Evolutionary conservation across 257 asterid species (phyloP).

Genomic region (Jacaranda copaia): DNA sequence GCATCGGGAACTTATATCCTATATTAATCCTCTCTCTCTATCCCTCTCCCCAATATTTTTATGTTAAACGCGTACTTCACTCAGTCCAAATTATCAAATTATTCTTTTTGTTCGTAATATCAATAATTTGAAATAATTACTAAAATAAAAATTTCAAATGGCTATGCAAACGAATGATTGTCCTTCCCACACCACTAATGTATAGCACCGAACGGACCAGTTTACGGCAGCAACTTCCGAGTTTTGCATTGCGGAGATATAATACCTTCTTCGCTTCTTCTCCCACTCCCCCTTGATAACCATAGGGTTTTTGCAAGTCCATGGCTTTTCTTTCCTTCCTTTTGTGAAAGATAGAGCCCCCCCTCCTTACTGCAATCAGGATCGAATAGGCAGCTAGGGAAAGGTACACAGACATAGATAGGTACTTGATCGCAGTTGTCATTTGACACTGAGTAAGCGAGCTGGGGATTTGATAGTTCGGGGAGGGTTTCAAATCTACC

Average conservation of each 20-base stretch:
- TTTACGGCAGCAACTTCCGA: not conserved
- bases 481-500: not conserved
- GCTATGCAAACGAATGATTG: too few relatives aligned
- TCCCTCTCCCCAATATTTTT: too few relatives aligned
- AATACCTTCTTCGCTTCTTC: not conserved
- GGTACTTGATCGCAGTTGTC: constrained; percentile 15
- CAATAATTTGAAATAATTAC: too few relatives aligned
- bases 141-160: too few relatives aligned
- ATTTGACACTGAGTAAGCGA: constrained; percentile 13
- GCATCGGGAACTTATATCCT: too few relatives aligned
- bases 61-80: too few relatives aligned
- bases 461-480: constrained; percentile 7
- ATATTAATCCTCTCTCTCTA: too few relatives aligned
- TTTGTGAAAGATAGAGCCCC: not conserved
- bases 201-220: not conserved
- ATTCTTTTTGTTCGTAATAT: too few relatives aligned
- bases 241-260: not conserved
- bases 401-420: not conserved
- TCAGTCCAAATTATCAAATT: too few relatives aligned
- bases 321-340: not conserved
- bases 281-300: not conserved
- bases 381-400: not conserved
- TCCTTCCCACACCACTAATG: not conserved
- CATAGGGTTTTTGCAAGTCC: constrained; percentile 5
- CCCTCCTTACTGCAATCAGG: not conserved